Conservation (phyloP, 495 filamentous ascomycete species). For the Neurospora tetrasperma region DNA sequence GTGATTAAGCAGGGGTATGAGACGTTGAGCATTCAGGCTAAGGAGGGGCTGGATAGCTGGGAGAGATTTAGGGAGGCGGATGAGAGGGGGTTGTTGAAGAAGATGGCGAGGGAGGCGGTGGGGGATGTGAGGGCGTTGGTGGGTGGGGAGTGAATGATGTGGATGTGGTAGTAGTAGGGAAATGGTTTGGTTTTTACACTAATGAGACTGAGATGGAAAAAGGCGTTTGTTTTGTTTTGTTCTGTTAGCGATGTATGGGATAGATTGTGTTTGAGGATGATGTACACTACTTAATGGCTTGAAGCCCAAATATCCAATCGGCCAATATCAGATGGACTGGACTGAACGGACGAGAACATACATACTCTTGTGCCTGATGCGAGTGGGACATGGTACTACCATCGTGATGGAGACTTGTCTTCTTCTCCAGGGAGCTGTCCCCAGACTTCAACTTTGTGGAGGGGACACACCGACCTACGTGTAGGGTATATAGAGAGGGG, state of each 20-base stretch:
- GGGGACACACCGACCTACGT: background rate
- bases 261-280: background rate
- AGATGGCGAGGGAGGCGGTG: slow-evolving; percentile 68
- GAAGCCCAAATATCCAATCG: background rate
- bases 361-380: background rate
- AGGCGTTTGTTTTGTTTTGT: background rate
- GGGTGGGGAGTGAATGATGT: slow-evolving; percentile 14
- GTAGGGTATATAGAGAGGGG: background rate
- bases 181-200: too few species aligned
- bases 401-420: background rate
- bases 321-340: background rate
- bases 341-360: background rate
- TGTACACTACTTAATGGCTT: background rate
- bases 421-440: background rate
- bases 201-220: background rate
- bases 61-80: slow-evolving; percentile 69
- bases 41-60: slow-evolving; percentile 75
- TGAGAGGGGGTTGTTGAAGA: slow-evolving; percentile 68
- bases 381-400: background rate
- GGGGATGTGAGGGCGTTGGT: slow-evolving; percentile 47
- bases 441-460: background rate
- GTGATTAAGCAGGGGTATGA: slow-evolving; percentile 96
- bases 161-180: background rate
- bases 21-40: slow-evolving; percentile 75
- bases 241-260: background rate